Conservation (phyloP, 2,329 filamentous ascomycete species). For the Neofusicoccum cordaticola region DNA sequence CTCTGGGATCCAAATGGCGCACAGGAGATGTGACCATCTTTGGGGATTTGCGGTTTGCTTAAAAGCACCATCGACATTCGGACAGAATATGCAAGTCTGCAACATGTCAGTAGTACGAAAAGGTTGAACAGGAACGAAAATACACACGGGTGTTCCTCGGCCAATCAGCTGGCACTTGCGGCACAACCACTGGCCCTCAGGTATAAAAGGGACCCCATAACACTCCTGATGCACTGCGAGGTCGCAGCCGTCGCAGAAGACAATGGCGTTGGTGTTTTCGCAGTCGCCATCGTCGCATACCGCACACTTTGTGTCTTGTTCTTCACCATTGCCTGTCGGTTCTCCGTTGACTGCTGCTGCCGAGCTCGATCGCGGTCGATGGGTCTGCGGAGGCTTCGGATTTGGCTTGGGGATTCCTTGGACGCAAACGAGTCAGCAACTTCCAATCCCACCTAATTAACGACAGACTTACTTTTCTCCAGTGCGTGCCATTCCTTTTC, state of each 20-base stretch:
- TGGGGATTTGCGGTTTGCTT: constrained; percentile 91
- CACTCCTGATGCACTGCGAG: constrained; percentile 97
- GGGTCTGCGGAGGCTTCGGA: constrained; percentile 91
- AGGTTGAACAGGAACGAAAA: constrained; percentile 26
- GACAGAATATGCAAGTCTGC: constrained; percentile 94
- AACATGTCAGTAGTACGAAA: neutral
- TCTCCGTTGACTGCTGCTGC: constrained; percentile 95
- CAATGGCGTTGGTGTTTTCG: constrained; percentile 98
- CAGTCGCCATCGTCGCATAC: constrained; percentile 99
- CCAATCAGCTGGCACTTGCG: constrained; percentile 95
- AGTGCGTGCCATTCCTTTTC: constrained; percentile 98
- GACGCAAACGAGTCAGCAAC: constrained; percentile 10
- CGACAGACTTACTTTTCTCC: constrained; percentile 65
- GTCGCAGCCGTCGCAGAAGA: constrained; percentile 98
- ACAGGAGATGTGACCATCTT: constrained; percentile 95
- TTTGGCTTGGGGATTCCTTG: constrained; percentile 85
- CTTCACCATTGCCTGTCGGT: constrained; percentile 74
- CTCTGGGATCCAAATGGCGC: constrained; percentile 98
- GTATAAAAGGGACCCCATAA: constrained; percentile 97
- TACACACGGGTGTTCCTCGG: constrained; percentile 74
- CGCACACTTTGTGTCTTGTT: constrained; percentile 94
- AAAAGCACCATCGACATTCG: constrained; percentile 95
- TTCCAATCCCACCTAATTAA: neutral
- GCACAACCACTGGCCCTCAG: constrained; percentile 97
- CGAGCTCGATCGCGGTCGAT: constrained; percentile 87